Percentiles rank a stretch among this genome's conserved stretches.
These are phyloP conservation scores for Evernia prunastri DNA, from an alignment of 495 filamentous ascomycete species.

Conservation along the genomic window DNA sequence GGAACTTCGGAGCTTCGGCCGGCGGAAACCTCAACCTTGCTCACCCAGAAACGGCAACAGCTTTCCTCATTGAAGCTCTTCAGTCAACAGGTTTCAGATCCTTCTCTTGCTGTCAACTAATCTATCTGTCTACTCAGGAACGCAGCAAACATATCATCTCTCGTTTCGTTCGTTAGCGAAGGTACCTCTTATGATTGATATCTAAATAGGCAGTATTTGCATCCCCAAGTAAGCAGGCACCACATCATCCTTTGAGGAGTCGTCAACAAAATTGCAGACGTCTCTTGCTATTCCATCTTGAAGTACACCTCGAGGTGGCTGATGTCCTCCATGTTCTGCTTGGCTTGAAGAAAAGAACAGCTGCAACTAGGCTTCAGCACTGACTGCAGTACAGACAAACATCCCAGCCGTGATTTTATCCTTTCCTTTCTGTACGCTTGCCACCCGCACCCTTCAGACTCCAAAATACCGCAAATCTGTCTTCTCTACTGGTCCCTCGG, in stretches of 20 bases:
- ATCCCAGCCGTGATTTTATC: not conserved
- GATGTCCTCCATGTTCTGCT: not conserved
- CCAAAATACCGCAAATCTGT: conserved; percentile 74
- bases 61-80: conserved; percentile 3
- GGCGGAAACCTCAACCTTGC: not conserved
- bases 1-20: not conserved
- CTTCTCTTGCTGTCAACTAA: not conserved
- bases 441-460: not conserved
- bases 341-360: not conserved
- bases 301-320: not conserved
- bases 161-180: not conserved
- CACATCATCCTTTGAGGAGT: not conserved
- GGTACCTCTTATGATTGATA: conserved; percentile 10
- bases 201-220: conserved; percentile 9
- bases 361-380: not conserved
- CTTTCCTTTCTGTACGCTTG: not conserved
- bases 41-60: not conserved
- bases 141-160: not conserved
- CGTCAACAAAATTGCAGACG: not conserved
- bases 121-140: conserved; percentile 8
- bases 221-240: conserved; percentile 15
- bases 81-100: not conserved
- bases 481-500: conserved; percentile 71
- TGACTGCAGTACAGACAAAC: not conserved
- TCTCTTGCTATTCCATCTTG: not conserved